Percentiles rank a stretch among this genome's conserved stretches.
phyloP scores from a whole-genome alignment of 257 asterid species.

The Linaria vulgaris region DNA sequence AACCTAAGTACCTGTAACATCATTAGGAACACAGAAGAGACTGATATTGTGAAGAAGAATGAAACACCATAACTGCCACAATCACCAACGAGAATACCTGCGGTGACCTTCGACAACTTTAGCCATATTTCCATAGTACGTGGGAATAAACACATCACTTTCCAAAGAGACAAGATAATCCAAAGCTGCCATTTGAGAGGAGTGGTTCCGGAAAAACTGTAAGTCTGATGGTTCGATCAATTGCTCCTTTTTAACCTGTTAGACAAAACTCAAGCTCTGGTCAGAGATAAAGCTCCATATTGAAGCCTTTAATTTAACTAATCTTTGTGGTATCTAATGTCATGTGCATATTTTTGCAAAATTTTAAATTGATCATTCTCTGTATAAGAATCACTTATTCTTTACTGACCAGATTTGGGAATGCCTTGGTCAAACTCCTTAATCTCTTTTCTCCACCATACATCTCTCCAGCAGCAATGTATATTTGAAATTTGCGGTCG shows the following conservation, averaged over 20 bases:
- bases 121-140: slow-evolving; percentile 61
- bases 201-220: slow-evolving; percentile 38
- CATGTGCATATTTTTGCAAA: no score
- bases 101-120: slow-evolving; percentile 62
- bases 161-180: slow-evolving; percentile 54
- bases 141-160: slow-evolving; percentile 56
- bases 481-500: slow-evolving; percentile 42
- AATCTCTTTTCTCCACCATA: slow-evolving; percentile 48
- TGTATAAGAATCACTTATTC: neutral
- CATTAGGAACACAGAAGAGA: no score
- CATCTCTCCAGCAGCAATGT: slow-evolving; percentile 56
- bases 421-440: slow-evolving; percentile 37
- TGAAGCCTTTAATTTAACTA: neutral
- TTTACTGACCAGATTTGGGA: slow-evolving; percentile 46
- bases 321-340: no score
- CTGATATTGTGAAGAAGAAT: no score
- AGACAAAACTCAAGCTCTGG: slow-evolving; percentile 11
- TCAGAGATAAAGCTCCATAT: slow-evolving; percentile 4
- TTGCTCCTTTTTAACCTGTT: slow-evolving; percentile 49
- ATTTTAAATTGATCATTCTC: neutral
- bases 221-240: slow-evolving; percentile 43
- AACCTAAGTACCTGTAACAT: slow-evolving; percentile 47
- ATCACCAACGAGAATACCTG: slow-evolving; percentile 32
- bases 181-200: slow-evolving; percentile 61
- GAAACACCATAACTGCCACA: no score